phyloP scores from a whole-genome alignment of 495 filamentous ascomycete species.

The Aspergillus baeticus region DNA sequence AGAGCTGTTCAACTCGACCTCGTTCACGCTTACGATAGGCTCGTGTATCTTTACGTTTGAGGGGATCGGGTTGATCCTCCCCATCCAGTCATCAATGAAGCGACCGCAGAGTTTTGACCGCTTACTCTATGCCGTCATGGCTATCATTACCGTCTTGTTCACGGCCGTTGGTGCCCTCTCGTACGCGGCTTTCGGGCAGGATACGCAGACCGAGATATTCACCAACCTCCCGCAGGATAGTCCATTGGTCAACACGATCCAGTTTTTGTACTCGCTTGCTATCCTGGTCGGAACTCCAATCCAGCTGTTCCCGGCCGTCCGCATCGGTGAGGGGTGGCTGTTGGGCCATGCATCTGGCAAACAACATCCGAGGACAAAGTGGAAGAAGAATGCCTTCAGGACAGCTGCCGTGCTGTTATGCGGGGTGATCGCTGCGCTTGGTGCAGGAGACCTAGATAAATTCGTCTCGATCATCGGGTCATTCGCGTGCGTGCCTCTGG shows the following conservation, averaged over 20 bases:
- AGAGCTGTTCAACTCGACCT: constrained; percentile 70
- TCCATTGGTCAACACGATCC: constrained; percentile 83
- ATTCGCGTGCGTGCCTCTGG: constrained; percentile 90
- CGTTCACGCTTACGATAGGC: constrained; percentile 91
- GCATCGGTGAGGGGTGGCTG: constrained; percentile 55
- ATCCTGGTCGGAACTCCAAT: constrained; percentile 86
- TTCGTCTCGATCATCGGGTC: constrained; percentile 91
- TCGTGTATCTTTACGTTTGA: constrained; percentile 97
- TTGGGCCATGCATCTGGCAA: constrained; percentile 76
- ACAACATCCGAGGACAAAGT: constrained; percentile 85
- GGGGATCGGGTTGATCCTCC: constrained; percentile 89
- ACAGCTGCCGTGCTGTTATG: constrained; percentile 77
- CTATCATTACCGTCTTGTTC: constrained; percentile 84
- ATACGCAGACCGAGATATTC: constrained; percentile 87
- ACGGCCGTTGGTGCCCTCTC: constrained; percentile 83
- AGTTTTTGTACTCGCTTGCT: constrained; percentile 86
- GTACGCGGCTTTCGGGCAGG: constrained; percentile 85
- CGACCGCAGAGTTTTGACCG: constrained; percentile 76
- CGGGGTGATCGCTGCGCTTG: constrained; percentile 77
- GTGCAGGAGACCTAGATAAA: constrained; percentile 86
- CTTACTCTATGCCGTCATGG: constrained; percentile 79
- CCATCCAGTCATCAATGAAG: constrained; percentile 90
- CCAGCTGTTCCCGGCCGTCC: constrained; percentile 92
- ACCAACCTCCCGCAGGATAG: constrained; percentile 88
- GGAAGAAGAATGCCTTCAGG: constrained; percentile 92